Conservation (phyloP, 2,329 filamentous ascomycete species). For the Geosmithia putterillii region DNA sequence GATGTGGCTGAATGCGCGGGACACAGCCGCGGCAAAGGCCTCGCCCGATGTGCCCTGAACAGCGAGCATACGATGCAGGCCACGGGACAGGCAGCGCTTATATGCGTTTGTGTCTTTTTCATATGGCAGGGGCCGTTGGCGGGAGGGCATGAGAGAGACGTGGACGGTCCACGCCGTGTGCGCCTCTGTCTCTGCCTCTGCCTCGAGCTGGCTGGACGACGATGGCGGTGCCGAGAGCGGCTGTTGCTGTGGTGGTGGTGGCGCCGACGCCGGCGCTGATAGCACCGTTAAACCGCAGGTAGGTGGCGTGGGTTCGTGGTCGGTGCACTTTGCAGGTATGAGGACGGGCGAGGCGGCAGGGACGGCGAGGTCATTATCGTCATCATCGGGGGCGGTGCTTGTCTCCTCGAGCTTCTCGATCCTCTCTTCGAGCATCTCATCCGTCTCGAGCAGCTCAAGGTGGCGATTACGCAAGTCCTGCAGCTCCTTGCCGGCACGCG, state of each 20-base stretch:
- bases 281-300: too few species aligned
- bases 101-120: slow-evolving; percentile 50
- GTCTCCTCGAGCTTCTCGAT: slow-evolving; percentile 31
- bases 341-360: not conserved
- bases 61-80: slow-evolving; percentile 44
- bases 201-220: not conserved
- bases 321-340: too few species aligned
- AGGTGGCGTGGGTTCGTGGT: too few species aligned
- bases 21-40: slow-evolving; percentile 36
- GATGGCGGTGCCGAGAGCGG: not conserved
- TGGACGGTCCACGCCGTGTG: slow-evolving; percentile 44
- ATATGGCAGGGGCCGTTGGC: slow-evolving; percentile 43
- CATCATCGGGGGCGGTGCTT: slow-evolving; percentile 3
- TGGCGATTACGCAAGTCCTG: slow-evolving; percentile 34
- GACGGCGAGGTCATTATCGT: not conserved
- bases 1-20: slow-evolving; percentile 33
- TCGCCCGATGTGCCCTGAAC: slow-evolving; percentile 34
- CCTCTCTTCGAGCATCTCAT: slow-evolving; percentile 40
- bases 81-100: slow-evolving; percentile 47
- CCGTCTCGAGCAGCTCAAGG: slow-evolving; percentile 35
- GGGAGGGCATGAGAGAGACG: slow-evolving; percentile 43
- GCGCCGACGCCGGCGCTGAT: too few species aligned
- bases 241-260: not conserved
- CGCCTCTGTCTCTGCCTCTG: not conserved
- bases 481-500: slow-evolving; percentile 25